A percentile compares a stretch with the other conserved stretches of the same genome.
phyloP scores from a whole-genome alignment of 225 moss, liverwort and hornwort genomes.

The Anthoceros angustus region DNA sequence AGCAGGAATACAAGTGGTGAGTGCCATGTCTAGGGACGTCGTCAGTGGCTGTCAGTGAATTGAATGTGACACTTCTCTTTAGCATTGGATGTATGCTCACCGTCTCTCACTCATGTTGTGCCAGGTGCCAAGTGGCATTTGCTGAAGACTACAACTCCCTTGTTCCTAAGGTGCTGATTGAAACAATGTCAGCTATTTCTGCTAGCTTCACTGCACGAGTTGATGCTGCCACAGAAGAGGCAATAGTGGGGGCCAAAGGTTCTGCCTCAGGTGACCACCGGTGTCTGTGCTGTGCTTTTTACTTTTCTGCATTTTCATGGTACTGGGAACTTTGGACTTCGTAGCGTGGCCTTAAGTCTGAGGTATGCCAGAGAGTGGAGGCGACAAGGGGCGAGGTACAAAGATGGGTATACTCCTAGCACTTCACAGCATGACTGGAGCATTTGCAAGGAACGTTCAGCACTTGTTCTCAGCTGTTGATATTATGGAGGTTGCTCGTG shows the following conservation, averaged over 20 bases:
- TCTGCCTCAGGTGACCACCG: background rate
- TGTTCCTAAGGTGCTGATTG: constrained; percentile 71
- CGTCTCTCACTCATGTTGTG: background rate
- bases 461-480: constrained; percentile 61
- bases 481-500: constrained; percentile 57
- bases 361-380: constrained; percentile 23
- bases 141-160: constrained; percentile 81
- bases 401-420: constrained; percentile 54
- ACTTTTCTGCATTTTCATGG: too few relatives aligned
- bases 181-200: constrained; percentile 88
- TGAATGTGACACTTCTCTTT: background rate
- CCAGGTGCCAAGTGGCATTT: constrained; percentile 87
- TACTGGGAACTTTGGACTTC: background rate
- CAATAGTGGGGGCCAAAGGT: constrained; percentile 14
- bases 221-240: constrained; percentile 68
- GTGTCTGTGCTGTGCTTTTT: too few relatives aligned
- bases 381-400: constrained; percentile 35
- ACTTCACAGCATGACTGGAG: constrained; percentile 64
- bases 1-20: constrained; percentile 93
- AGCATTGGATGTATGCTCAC: background rate
- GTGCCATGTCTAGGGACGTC: background rate
- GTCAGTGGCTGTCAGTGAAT: background rate
- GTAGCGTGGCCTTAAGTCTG: constrained; percentile 5
- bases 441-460: constrained; percentile 75
- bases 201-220: constrained; percentile 72